phyloP scores from a whole-genome alignment of 2,329 filamentous ascomycete species.

The Calonectria fujianensis region DNA sequence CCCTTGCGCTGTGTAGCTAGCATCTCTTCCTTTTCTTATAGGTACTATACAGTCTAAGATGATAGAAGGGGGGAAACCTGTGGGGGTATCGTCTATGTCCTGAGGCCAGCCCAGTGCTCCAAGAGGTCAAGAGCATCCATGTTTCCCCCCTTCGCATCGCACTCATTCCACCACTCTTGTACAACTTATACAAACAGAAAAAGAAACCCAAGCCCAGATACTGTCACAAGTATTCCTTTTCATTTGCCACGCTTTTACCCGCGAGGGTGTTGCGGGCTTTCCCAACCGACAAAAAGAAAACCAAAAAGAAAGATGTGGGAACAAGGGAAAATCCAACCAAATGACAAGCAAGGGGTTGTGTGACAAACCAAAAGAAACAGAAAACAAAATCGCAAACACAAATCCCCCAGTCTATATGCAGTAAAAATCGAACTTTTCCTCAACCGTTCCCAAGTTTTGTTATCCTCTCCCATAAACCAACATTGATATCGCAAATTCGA shows the following conservation, averaged over 20 bases:
- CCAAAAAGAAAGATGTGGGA: slow-evolving; percentile 40
- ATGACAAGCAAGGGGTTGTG: slow-evolving; percentile 45
- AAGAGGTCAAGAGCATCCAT: slow-evolving; percentile 49
- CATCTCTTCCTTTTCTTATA: slow-evolving; percentile 46
- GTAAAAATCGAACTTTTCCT: slow-evolving; percentile 54
- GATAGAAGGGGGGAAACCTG: slow-evolving; percentile 49
- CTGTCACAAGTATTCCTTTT: slow-evolving; percentile 44
- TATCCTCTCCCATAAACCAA: slow-evolving; percentile 49
- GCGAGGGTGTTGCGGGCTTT: slow-evolving; percentile 47
- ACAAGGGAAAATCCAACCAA: slow-evolving; percentile 39
- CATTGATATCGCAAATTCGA: slow-evolving; percentile 37
- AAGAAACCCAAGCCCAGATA: slow-evolving; percentile 42
- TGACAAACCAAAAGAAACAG: slow-evolving; percentile 35
- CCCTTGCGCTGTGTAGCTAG: slow-evolving; percentile 54
- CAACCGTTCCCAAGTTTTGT: slow-evolving; percentile 54
- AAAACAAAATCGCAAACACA: slow-evolving; percentile 36
- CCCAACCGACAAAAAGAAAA: slow-evolving; percentile 41
- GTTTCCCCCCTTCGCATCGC: slow-evolving; percentile 45
- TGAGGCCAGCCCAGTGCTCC: slow-evolving; percentile 58
- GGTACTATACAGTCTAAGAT: slow-evolving; percentile 56
- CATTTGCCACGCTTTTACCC: slow-evolving; percentile 39
- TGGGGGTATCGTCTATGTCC: slow-evolving; percentile 59
- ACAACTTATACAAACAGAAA: slow-evolving; percentile 55
- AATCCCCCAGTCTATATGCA: slow-evolving; percentile 56
- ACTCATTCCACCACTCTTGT: slow-evolving; percentile 51